Base-by-base conservation (phyloP, 2,329 filamentous ascomycete species). In the Balansia obtecta region DNA sequence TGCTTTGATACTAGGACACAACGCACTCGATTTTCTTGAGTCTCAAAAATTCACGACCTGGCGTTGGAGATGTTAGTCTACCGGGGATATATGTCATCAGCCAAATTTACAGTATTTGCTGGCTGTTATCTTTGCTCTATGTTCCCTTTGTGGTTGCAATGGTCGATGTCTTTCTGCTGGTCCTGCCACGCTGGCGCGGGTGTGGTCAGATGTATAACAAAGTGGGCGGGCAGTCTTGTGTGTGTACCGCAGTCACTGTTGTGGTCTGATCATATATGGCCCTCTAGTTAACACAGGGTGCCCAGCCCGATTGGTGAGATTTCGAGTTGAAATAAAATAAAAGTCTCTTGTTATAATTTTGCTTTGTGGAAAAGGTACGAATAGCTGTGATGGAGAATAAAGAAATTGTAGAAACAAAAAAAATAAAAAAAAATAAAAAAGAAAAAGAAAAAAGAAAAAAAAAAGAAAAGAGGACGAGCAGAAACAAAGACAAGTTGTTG, bases 41-140 rank as follows among this genome's bases (percentile, higher is more conserved):
- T 61, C 55, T 59, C 55, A 63, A 63, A 42, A 42, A n/a, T 33
- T 68, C 60, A 67, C 63, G 65, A 67, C 63, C 39, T 65, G 66
- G 66, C 66, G 66, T 68, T 68, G 65, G 64, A 67, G 66, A 68
- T 65, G 55, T 61, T 64, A 59, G 63, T 61, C 58, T 56, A 55
- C 56, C 53, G 65, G 63, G 63, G 62, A 62, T 61, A 63, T 62
- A 63, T 62, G 63, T 63, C 60, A 64, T 63, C 60, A 65, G 63
- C 65, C 60, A 61, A 63, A 63, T 63, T 63, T 57, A 63, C 61
- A 59, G 58, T 58, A 57, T 54, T 55, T 60, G 56, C 58, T 53
- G 27, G 27, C 27, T 58, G 59, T 37, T 32, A 30, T 39, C n/a
- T 16, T 42, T 33, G 44, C 32, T 8, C 30, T 9, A 40, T 27